Percentiles rank a stretch among this genome's conserved stretches.
Conservation (phyloP, 345 rosid genomes). For the Erucastrum elatum region DNA sequence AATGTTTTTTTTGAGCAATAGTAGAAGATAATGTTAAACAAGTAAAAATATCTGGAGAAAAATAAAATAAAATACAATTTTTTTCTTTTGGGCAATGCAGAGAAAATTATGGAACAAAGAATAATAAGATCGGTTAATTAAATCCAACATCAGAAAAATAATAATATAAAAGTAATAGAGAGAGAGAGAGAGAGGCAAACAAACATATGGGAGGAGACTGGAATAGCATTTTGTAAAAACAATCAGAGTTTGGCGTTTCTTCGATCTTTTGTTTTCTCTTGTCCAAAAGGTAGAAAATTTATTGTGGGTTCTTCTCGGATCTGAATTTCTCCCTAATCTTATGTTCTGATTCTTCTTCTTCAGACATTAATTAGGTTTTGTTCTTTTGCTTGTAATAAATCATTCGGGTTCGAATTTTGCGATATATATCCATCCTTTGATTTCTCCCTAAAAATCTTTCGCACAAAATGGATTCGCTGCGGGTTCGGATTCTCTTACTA, state of each 20-base stretch:
- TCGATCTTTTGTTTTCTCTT: background rate
- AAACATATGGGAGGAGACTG: background rate
- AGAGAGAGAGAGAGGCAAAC: background rate
- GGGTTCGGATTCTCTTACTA: conserved; percentile 34
- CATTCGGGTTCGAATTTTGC: background rate
- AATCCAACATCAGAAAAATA: background rate
- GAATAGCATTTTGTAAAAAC: background rate
- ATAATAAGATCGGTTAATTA: background rate
- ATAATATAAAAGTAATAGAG: background rate
- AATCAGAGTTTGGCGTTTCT: background rate
- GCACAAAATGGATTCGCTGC: conserved; percentile 22
- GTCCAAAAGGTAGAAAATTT: background rate
- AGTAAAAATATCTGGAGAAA: background rate
- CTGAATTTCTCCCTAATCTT: background rate
- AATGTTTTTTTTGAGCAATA: no score
- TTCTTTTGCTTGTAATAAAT: background rate
- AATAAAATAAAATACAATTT: background rate
- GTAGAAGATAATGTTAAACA: background rate
- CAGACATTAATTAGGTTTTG: background rate
- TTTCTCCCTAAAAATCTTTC: no score
- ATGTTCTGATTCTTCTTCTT: background rate
- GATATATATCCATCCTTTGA: no score
- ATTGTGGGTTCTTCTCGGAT: background rate
- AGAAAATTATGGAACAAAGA: no score
- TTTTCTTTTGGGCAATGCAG: background rate